These are phyloP conservation scores for Erythrophleum fordii DNA, from an alignment of 306 rosid species.

Conservation along the genomic window DNA sequence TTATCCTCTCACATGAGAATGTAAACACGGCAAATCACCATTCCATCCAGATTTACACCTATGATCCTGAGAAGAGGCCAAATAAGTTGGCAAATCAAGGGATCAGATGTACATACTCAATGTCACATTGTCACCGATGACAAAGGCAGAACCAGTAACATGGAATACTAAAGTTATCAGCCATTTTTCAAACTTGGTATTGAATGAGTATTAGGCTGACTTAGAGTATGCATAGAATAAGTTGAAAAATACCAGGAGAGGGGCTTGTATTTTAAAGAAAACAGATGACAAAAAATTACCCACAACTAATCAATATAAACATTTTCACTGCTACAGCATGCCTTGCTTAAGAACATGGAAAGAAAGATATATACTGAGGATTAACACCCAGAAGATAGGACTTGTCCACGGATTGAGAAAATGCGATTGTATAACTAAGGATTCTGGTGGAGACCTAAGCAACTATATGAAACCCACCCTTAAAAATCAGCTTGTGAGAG, in stretches of 20 bases:
- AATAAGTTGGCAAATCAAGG: neutral
- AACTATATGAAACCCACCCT: too few relatives aligned
- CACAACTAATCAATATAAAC: neutral
- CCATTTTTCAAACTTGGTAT: constrained; percentile 7
- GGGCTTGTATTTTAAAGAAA: neutral
- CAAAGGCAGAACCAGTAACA: neutral
- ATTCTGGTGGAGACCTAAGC: too few relatives aligned
- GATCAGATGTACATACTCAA: neutral
- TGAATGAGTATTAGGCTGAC: neutral
- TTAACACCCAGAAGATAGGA: neutral
- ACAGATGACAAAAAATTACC: neutral
- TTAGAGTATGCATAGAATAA: neutral
- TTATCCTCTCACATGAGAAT: too few relatives aligned
- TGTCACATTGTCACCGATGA: neutral
- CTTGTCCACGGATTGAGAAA: neutral
- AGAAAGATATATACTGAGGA: neutral
- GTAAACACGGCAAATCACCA: neutral
- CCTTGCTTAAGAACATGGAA: neutral
- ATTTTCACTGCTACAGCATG: neutral
- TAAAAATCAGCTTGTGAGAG: too few relatives aligned
- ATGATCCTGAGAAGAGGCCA: constrained; percentile 13
- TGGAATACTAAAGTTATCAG: constrained; percentile 2
- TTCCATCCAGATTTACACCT: neutral
- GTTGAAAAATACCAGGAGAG: neutral
- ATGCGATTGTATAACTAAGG: neutral